Conservation (phyloP, 805 yeast genomes). For the Cyberlindnera xishuangbannaensis region DNA sequence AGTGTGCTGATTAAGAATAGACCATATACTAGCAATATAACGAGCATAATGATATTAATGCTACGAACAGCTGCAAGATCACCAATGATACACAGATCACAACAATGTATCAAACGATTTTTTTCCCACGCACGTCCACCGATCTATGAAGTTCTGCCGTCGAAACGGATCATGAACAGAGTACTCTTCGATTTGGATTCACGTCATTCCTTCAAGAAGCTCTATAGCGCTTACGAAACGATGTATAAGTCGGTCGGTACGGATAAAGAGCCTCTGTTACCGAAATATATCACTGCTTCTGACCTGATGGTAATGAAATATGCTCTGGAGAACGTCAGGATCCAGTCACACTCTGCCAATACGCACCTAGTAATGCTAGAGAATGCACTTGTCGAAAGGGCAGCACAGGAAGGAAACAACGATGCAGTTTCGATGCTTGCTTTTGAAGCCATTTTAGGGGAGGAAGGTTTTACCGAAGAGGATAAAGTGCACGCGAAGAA, state of each 20-base stretch:
- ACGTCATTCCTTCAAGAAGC: constrained; percentile 44
- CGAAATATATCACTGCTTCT: constrained; percentile 41
- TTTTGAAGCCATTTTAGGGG: constrained; percentile 50
- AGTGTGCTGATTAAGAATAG: too few relatives aligned
- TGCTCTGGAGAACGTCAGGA: constrained; percentile 56
- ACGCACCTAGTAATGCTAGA: constrained; percentile 56
- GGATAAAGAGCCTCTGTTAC: constrained; percentile 26
- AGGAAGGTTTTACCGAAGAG: constrained; percentile 30
- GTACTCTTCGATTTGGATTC: constrained; percentile 65
- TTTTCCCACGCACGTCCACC: constrained; percentile 29
- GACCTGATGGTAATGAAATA: constrained; percentile 67
- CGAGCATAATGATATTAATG: too few relatives aligned
- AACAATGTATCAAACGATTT: constrained; percentile 9
- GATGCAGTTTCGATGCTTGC: constrained; percentile 76
- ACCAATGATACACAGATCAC: too few relatives aligned
- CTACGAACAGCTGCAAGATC: neutral
- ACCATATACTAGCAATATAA: too few relatives aligned
- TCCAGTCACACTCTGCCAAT: constrained; percentile 54
- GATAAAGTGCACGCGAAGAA: constrained; percentile 60
- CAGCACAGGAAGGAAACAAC: constrained; percentile 78
- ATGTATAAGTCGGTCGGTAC: constrained; percentile 44
- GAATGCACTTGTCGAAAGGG: constrained; percentile 66
- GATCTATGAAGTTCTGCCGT: constrained; percentile 48
- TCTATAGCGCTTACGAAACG: constrained; percentile 46
- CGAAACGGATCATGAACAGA: constrained; percentile 48